Evolutionary conservation across 2,329 filamentous ascomycete genomes (phyloP).

Genomic region (Aaosphaeria arxii): DNA sequence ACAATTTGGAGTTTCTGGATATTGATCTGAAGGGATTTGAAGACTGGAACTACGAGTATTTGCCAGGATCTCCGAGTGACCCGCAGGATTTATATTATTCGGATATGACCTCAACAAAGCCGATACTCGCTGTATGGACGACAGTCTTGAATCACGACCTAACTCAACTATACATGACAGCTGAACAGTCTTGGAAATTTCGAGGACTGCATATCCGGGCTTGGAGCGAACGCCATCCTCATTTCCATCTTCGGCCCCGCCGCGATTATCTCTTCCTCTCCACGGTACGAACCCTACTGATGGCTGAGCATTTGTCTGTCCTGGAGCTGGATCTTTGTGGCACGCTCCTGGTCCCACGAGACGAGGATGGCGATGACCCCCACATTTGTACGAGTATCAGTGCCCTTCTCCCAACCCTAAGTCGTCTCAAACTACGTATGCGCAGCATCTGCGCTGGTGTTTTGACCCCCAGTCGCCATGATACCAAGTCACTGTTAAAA

Average conservation of each 20-base stretch:
- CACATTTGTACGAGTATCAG: conserved; percentile 45
- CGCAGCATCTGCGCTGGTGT: conserved; percentile 16
- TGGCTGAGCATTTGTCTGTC: conserved; percentile 11
- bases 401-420: conserved; percentile 39
- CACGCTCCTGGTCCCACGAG: conserved; percentile 8
- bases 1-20: conserved; percentile 16
- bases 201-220: conserved; percentile 15
- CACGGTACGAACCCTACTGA: conserved; percentile 14
- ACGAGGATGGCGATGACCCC: conserved; percentile 9
- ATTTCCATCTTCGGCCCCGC: neutral
- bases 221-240: conserved; percentile 8
- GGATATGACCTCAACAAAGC: too few relatives aligned
- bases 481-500: conserved; percentile 15
- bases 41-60: conserved; percentile 9
- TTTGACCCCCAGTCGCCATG: conserved; percentile 14
- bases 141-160: conserved; percentile 16
- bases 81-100: too few relatives aligned
- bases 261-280: conserved; percentile 16
- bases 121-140: conserved; percentile 10
- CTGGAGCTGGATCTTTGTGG: conserved; percentile 11
- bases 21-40: conserved; percentile 17
- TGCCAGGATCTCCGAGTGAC: too few relatives aligned
- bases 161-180: conserved; percentile 10
- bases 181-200: conserved; percentile 16
- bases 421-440: conserved; percentile 16